Base-by-base conservation (phyloP, 768 basidiomycete species). In the Serendipita vermifera region DNA sequence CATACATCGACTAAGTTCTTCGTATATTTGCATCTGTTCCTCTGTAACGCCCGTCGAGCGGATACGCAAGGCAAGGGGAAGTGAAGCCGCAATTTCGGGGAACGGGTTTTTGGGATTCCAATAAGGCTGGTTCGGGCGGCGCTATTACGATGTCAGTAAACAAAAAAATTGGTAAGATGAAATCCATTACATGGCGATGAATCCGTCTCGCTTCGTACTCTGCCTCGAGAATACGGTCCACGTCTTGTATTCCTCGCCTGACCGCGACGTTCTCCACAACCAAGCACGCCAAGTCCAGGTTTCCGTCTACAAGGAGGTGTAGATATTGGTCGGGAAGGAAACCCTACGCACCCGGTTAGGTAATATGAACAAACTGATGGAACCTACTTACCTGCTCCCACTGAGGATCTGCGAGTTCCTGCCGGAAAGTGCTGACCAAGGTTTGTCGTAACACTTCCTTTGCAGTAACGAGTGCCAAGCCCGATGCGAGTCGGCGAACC, bases 241-340 rank as follows among this genome's bases (percentile, higher is more conserved):
- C 87, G 63, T 98, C 96, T 3, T 81, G 77, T 54, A 90, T 79
- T 5, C 93, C 93, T 58, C 90, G 81, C 63, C 98, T 93, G 87
- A 96, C 96, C 0, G 96, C 96, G 3, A 93, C 93, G 63, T 90
- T 93, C 70, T 97, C 92, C 60, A 99, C 93, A 6, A 91, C 88
- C 55, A 80, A 78, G 65, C 94, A 98, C 14, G 94, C 94, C 41
- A 88, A 75, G 39, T 98, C 93, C 53, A 96, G 75, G 63, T 99
- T 98, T 62, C 97, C 93, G 58, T 82, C 79, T 13, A 93, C 90
- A 35, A 98, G 76, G 31, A 93, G 73, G n/a, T 68, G 61, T 56
- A 75, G 68, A 54, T 88, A 83, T 58, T 83, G 83, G 57, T 97
- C 94, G 2, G 89, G 76, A 54, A 93, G 78, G 66, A 83, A 76